Conservation (phyloP, 495 filamentous ascomycete genomes). For the Penicillium lividum region DNA sequence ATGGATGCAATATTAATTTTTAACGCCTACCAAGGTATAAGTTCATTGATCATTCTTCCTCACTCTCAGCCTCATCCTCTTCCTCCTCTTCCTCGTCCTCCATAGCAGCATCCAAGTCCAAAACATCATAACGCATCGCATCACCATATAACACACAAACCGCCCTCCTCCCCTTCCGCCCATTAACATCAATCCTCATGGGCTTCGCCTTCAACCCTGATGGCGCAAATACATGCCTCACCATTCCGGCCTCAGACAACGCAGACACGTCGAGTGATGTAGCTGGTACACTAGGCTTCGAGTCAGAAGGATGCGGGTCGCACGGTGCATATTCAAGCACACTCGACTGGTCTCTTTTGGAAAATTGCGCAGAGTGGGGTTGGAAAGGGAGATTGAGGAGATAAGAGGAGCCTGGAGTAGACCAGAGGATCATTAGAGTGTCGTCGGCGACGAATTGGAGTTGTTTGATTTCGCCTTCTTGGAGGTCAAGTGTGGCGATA, state of each 20-base stretch:
- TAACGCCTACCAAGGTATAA: background rate
- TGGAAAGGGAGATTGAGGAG: conserved; percentile 46
- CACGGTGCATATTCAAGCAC: conserved; percentile 20
- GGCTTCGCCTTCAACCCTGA: conserved; percentile 47
- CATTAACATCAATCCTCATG: conserved; percentile 53
- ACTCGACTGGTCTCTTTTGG: conserved; percentile 10
- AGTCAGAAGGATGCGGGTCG: conserved; percentile 12
- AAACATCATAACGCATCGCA: conserved; percentile 54
- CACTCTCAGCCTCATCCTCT: background rate
- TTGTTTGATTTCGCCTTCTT: conserved; percentile 49
- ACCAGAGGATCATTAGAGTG: conserved; percentile 52
- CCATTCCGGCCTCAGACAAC: conserved; percentile 9
- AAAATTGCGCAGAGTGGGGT: conserved; percentile 8
- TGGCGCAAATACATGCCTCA: conserved; percentile 38
- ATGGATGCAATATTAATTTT: too few species aligned
- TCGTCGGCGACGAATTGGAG: conserved; percentile 58
- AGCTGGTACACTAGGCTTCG: conserved; percentile 19
- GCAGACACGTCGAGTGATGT: conserved; percentile 29
- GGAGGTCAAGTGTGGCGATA: conserved; percentile 42
- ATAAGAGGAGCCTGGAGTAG: conserved; percentile 8
- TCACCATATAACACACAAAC: conserved; percentile 59
- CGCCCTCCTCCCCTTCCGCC: conserved; percentile 52
- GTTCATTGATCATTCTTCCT: background rate
- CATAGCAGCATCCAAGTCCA: conserved; percentile 51
- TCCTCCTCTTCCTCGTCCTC: conserved; percentile 11